Percentiles rank a stretch among this genome's conserved stretches.
Conservation (phyloP, 2,329 filamentous ascomycete genomes). For the Phialophora chinensis region DNA sequence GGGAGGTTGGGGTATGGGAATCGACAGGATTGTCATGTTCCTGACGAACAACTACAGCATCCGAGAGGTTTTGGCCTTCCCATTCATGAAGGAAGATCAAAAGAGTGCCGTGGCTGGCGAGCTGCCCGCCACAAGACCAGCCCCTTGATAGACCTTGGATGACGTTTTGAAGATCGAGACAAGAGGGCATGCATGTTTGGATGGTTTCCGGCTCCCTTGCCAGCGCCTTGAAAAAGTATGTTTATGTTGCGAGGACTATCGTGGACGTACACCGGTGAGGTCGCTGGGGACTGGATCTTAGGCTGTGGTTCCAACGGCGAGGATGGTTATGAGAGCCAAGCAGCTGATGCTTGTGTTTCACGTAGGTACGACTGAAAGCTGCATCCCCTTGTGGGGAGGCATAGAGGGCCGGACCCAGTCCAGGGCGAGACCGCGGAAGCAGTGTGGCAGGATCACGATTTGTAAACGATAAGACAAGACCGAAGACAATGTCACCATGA, state of each 20-base stretch:
- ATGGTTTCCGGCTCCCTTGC: background rate
- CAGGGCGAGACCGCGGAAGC: background rate
- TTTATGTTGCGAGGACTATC: background rate
- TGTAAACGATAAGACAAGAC: background rate
- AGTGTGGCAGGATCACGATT: background rate
- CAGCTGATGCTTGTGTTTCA: background rate
- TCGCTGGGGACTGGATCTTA: background rate
- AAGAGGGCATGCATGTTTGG: background rate
- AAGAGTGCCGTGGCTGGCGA: conserved; percentile 60
- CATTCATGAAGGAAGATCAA: conserved; percentile 92
- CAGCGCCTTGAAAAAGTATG: background rate
- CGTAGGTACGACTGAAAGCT: background rate
- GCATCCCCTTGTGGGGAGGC: background rate
- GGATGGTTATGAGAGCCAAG: background rate
- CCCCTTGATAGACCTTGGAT: background rate
- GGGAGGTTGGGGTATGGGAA: conserved; percentile 95
- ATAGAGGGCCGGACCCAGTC: background rate
- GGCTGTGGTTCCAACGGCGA: background rate
- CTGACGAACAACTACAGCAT: conserved; percentile 94
- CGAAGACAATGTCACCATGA: background rate
- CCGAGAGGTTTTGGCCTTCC: conserved; percentile 94
- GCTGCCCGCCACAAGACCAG: conserved; percentile 1
- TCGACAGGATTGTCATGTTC: conserved; percentile 94
- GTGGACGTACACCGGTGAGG: background rate
- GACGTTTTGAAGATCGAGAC: background rate